Evolutionary conservation across 257 asterid species (phyloP).

Genomic region (Solanum pinnatisectum): DNA sequence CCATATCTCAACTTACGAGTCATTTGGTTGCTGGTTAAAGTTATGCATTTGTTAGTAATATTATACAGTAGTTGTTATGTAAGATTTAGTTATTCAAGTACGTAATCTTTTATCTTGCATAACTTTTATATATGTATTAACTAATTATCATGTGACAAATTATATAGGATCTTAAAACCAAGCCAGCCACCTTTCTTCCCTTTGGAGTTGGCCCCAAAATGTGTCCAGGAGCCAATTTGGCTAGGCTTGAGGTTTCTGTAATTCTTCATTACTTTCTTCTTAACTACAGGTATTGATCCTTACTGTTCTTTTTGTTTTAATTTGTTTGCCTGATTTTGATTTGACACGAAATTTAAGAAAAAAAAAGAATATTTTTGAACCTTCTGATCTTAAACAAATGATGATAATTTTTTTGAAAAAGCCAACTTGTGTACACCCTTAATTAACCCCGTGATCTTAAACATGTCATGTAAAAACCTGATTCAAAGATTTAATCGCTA

Average conservation of each 20-base stretch:
- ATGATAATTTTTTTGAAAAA: neutral
- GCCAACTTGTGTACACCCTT: accelerated
- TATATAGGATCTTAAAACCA: neutral
- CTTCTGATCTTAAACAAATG: too few species aligned
- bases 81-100: too few species aligned
- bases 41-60: too few species aligned
- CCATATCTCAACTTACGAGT: neutral
- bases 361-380: too few species aligned
- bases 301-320: too few species aligned
- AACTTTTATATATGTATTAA: too few species aligned
- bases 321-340: too few species aligned
- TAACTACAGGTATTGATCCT: neutral
- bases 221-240: neutral
- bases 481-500: neutral
- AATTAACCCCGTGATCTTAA: neutral
- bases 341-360: too few species aligned
- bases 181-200: neutral
- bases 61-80: too few species aligned
- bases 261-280: neutral
- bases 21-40: too few species aligned
- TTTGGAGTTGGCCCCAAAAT: neutral
- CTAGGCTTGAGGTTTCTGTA: neutral
- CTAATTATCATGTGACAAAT: too few species aligned
- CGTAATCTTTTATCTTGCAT: too few species aligned
- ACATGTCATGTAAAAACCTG: accelerated